Evolutionary conservation across 164 flowering plant species (phyloP), one percentile per base, ranked within the genome.

Genomic region (Liquidambar formosana): DNA sequence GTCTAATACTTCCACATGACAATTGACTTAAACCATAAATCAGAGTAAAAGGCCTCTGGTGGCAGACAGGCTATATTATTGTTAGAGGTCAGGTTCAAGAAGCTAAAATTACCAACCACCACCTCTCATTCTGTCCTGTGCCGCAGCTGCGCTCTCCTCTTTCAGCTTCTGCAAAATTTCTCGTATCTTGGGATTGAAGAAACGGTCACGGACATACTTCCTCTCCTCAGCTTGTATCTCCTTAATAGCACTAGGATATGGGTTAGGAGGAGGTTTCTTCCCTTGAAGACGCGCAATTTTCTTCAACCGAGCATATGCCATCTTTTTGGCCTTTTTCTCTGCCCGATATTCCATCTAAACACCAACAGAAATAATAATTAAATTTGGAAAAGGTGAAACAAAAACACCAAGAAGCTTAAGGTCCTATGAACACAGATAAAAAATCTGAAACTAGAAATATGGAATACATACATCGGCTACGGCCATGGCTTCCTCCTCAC

Each of bases 221-320:
- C 75, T 83, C 75, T 89, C 97, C 83, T 86, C 90, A 12, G 89
- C 92, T 67, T 90, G 92, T 66, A 89, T 90, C 84, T 88, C 91
- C 71, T 85, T 87, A 53, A 88, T 77, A 49, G 93, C 88, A 80
- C 94, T 88, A 6, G 97, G 92, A 72, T 82, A 92, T 41, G 97
- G 99, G 65, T 92, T 87, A 25, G 91, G 89, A 47, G 97, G 97
- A 49, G 91, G 94, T 51, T 61, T 83, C 78, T 81, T 87, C 63
- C 91, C 99, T 79, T 85, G 91, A 41, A 81, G 79, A 15, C 80
- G 78, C 6, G 95, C 88, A 70, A 91, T 86, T 78, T 89, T 78
- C 81, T 88, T 92, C 84, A 94, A 62, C 16, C 85, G 85, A 26
- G 68, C 19, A 76, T 91, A 94, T 18, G 97, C 99, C 70, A 70